Evolutionary conservation across 2,329 filamentous ascomycete genomes (phyloP).

Genomic region (Fusarium poae): DNA sequence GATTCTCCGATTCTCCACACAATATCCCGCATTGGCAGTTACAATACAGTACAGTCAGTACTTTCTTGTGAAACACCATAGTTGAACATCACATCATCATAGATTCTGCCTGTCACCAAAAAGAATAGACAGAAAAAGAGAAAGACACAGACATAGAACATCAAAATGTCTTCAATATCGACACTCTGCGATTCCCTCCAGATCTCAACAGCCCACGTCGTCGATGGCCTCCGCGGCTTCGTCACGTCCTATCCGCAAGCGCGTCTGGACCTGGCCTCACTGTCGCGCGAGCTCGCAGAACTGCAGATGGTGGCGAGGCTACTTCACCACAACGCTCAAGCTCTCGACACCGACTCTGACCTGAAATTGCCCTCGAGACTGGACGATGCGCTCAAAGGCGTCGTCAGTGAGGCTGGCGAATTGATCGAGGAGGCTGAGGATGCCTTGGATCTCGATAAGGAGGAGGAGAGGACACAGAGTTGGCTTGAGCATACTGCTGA

Average conservation of each 20-base stretch:
- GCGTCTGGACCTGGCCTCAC: constrained; percentile 42
- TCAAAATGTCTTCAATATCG: constrained; percentile 27
- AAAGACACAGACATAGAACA: background rate
- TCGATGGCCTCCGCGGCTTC: constrained; percentile 44
- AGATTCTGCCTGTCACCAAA: background rate
- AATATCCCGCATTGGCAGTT: constrained; percentile 29
- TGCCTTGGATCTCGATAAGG: constrained; percentile 32
- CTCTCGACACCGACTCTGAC: constrained; percentile 24
- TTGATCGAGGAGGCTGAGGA: constrained; percentile 45
- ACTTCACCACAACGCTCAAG: constrained; percentile 43
- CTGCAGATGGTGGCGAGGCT: constrained; percentile 47
- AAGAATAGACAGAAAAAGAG: background rate
- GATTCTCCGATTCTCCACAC: constrained; percentile 27
- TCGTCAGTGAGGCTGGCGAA: constrained; percentile 37
- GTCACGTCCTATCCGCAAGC: constrained; percentile 44
- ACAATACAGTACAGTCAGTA: background rate
- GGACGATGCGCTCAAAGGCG: constrained; percentile 28
- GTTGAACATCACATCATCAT: constrained; percentile 23
- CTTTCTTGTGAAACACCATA: constrained; percentile 9
- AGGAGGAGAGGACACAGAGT: constrained; percentile 24
- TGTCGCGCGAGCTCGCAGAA: constrained; percentile 49
- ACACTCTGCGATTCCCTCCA: constrained; percentile 43
- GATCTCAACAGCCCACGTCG: constrained; percentile 31
- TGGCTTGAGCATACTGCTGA: constrained; percentile 48
- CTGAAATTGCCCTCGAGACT: constrained; percentile 29